A percentile compares a stretch with the other conserved stretches of the same genome.
Evolutionary conservation across 225 moss, liverwort and hornwort species (phyloP).

Genomic region (Bryum argenteum): DNA sequence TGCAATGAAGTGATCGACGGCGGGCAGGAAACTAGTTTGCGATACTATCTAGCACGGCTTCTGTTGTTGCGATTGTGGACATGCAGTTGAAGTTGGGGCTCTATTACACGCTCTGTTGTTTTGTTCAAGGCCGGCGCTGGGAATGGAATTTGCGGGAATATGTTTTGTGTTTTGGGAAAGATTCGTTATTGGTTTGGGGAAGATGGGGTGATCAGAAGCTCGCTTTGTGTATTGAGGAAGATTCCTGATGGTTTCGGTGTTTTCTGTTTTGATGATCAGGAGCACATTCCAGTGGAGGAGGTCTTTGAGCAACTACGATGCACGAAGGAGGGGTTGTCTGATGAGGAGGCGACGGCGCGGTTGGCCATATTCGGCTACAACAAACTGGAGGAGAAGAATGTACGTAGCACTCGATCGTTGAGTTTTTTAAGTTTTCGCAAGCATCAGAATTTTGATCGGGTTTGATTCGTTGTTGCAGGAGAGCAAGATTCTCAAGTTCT

Average conservation of each 20-base stretch:
- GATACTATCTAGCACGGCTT: too few relatives aligned
- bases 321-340: slow-evolving; percentile 35
- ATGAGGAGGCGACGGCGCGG: slow-evolving; percentile 46
- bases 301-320: slow-evolving; percentile 65
- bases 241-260: not conserved
- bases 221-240: slow-evolving; percentile 1
- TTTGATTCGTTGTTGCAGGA: slow-evolving; percentile 35
- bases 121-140: too few relatives aligned
- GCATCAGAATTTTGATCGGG: not conserved
- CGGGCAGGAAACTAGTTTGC: too few relatives aligned
- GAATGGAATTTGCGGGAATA: too few relatives aligned
- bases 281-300: slow-evolving; percentile 76
- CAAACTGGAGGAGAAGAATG: slow-evolving; percentile 78
- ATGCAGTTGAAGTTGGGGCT: too few relatives aligned
- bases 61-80: too few relatives aligned
- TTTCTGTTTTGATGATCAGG: slow-evolving; percentile 42
- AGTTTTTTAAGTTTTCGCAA: not conserved
- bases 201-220: too few relatives aligned
- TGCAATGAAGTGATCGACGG: too few relatives aligned
- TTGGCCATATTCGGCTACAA: slow-evolving; percentile 69
- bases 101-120: too few relatives aligned
- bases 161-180: too few relatives aligned
- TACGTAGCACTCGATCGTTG: slow-evolving; percentile 9
- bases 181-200: too few relatives aligned
- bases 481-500: slow-evolving; percentile 54